These are phyloP conservation scores for Syzygium oleosum DNA, from an alignment of 345 rosid species.

Conservation along the genomic window DNA sequence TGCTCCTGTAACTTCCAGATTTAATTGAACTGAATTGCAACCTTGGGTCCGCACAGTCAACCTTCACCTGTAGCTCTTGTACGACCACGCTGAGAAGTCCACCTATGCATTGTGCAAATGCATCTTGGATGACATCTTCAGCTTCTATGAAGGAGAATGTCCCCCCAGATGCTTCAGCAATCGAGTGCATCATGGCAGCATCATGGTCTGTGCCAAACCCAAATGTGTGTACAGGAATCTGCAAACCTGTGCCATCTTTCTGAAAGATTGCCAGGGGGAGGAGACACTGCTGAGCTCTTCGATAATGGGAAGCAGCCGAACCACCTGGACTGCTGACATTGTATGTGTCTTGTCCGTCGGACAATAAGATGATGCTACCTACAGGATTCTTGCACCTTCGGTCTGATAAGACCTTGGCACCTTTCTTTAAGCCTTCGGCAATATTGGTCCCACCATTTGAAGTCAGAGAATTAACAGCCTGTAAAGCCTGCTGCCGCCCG, in stretches of 20 bases:
- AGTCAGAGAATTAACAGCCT: slow-evolving; percentile 70
- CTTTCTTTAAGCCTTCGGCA: slow-evolving; percentile 85
- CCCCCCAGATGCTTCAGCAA: slow-evolving; percentile 80
- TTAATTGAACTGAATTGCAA: slow-evolving; percentile 54
- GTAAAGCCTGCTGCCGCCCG: slow-evolving; percentile 74
- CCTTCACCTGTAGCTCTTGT: slow-evolving; percentile 55
- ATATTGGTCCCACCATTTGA: slow-evolving; percentile 96
- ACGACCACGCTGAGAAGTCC: slow-evolving; percentile 90
- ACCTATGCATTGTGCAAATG: slow-evolving; percentile 98
- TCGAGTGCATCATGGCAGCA: slow-evolving; percentile 84
- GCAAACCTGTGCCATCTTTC: slow-evolving; percentile 30
- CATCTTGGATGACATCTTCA: slow-evolving; percentile 88
- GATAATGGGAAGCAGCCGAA: slow-evolving; percentile 1
- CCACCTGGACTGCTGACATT: slow-evolving; percentile 40
- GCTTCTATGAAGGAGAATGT: slow-evolving; percentile 98
- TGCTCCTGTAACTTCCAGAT: slow-evolving; percentile 69
- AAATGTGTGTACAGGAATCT: slow-evolving; percentile 84
- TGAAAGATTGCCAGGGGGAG: slow-evolving; percentile 39
- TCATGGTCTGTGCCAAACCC: slow-evolving; percentile 96
- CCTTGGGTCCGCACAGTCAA: slow-evolving; percentile 44
- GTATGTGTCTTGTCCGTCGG: slow-evolving; percentile 95
- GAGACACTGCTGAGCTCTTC: slow-evolving; percentile 46
- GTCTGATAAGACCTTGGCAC: slow-evolving; percentile 70
- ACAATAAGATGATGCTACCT: slow-evolving; percentile 73
- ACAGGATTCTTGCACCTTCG: slow-evolving; percentile 81